Base-by-base conservation (phyloP, 169 alveolate genomes). In the Eimeria maxima region DNA sequence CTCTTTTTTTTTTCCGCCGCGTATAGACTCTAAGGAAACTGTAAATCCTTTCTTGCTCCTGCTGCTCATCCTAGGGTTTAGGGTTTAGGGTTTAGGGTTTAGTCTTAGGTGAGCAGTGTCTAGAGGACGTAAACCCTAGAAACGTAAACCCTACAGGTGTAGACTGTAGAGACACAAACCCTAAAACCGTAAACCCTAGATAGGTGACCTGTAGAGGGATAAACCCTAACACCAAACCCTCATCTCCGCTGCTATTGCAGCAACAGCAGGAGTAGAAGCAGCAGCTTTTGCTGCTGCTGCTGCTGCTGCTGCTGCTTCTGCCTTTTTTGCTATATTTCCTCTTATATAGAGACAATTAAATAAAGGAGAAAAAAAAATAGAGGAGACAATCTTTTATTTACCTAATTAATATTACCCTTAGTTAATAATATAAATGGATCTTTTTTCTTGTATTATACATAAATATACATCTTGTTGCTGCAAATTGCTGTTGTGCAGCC, bases 51-150 rank as follows among this genome's bases (percentile, higher is more conserved):
- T 69, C 80, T 69, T 69, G 80, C 67, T 8, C 18, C 18, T 5
- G 67, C 67, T 57, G 67, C 67, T 57, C 38, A 7, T 10, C 20
- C 27, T 69, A 69, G 80, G 80, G 80, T 69, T 18, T 69, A 69
- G 74, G 18, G 74, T 65, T 65, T 22, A 57, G 67, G 67, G 67
- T 57, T 57, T 57, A 57, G 67, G 80, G 80, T 69, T 69, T 69
- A 69, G 38, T 57, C 67, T 57, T 13, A 57, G 22, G 18, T 11
- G 57, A 50, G 57, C 11, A 7, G 57, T 5, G 18, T 11, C 18
- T 50, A 50, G 57, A 50, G 11, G 57, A 50, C 57, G 57, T 69
- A 69, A 69, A 69, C 38, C 44, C 80, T 69, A 57, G 24, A 18
- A 7, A 7, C 24, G 24, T 7, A 5, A 5, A 57, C 67, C 24